These are phyloP conservation scores for Tephrocybe sp. DNA, from an alignment of 768 basidiomycete genomes.

Conservation along the genomic window DNA sequence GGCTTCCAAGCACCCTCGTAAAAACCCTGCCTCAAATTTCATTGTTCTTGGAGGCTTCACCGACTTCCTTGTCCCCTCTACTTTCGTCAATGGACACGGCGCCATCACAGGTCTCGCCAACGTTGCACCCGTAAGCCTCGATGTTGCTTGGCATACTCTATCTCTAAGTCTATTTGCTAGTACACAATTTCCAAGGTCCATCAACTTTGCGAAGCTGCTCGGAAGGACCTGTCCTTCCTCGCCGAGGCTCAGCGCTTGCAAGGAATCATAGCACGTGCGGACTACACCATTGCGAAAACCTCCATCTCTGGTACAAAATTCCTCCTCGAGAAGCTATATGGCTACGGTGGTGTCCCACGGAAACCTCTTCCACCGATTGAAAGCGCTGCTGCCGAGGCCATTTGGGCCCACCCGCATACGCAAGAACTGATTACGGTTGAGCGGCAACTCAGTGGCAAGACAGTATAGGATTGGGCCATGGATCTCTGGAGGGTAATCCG, in stretches of 20 bases:
- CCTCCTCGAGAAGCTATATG: conserved; percentile 68
- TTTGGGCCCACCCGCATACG: conserved; percentile 75
- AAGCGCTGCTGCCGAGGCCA: conserved; percentile 46
- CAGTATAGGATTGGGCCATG: conserved; percentile 14
- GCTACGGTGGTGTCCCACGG: conserved; percentile 80
- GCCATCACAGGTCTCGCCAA: conserved; percentile 91
- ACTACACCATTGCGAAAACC: conserved; percentile 73
- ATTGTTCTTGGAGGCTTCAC: conserved; percentile 82
- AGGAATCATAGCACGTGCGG: conserved; percentile 76
- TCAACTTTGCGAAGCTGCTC: conserved; percentile 56
- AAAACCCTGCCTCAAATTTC: conserved; percentile 65
- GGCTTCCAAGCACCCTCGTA: conserved; percentile 59
- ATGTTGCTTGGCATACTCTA: background rate
- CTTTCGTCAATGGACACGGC: conserved; percentile 75
- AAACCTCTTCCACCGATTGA: conserved; percentile 72
- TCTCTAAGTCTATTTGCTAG: conserved; percentile 27
- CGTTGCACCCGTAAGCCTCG: conserved; percentile 60
- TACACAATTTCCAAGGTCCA: conserved; percentile 58
- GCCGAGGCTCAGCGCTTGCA: conserved; percentile 73
- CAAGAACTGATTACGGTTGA: conserved; percentile 68
- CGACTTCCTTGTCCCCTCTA: conserved; percentile 78
- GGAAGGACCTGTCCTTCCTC: conserved; percentile 53
- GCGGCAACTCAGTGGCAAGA: conserved; percentile 47
- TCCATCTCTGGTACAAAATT: conserved; percentile 85
- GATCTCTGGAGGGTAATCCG: conserved; percentile 9